Evolutionary conservation across 139 green algal species (phyloP), one percentile per base, ranked within the genome.

Genomic region (Tetradesmus obliquus): DNA sequence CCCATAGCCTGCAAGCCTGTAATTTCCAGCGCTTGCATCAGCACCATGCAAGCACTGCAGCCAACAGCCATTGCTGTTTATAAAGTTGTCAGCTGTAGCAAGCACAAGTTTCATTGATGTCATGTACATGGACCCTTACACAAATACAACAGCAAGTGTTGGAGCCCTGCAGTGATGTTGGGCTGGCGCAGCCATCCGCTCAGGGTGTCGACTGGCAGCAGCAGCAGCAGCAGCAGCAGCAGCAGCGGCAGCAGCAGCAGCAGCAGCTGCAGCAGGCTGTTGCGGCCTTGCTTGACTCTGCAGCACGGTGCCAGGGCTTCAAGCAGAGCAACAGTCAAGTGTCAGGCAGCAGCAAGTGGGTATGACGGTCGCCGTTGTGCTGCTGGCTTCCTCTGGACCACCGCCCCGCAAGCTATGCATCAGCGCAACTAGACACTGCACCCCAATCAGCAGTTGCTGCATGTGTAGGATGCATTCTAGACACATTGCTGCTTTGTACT

Each of bases 141-240:
- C 17, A 24, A 3, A 76, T 24, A 76, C 17, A 17, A 76, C 66
- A 76, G 15, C 66, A 24, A 76, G 17, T 6, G 3, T 17, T 76
- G 66, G 17, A 76, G 66, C 13, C 66, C 66, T 76, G 66, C 66
- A 24, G 17, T n/a, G 17, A 76, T 76, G 66, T 19, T 76, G 17
- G 17, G 2, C 66, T 76, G 66, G 66, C 66, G 66, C 66, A 76
- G 66, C 66, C 66, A 76, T 76, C 66, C n/a, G 10, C 5, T 24
- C 17, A 24, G 66, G 66, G 66, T 24, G 66, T 19, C 1, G n/a
- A 76, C 66, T 24, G 17, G 54, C 81, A 58, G 54, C 54, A 54
- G 54, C 81, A 19, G 53, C 53, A 86, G 81, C 81, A 86, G 81
- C 81, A 69, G 45, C 81, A 86, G 81, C 81, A 69, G 45, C 81